Percentiles rank a stretch among this genome's conserved stretches.
These are phyloP conservation scores for Monosporascus sp. DNA, from an alignment of 2,329 filamentous ascomycete genomes.

Conservation along the genomic window DNA sequence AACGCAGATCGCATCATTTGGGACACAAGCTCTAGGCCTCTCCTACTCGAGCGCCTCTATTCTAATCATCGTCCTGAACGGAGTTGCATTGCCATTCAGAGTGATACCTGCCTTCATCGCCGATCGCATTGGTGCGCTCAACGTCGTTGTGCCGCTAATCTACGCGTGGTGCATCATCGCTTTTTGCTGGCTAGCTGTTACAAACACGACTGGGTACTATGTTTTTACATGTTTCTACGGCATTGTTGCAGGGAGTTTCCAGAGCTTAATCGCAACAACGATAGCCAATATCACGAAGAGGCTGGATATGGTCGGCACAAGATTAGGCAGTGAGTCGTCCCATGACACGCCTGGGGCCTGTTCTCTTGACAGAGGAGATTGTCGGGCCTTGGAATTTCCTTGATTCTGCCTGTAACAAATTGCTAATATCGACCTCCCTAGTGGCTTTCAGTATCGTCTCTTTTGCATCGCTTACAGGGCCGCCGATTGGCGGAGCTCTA, in stretches of 20 bases:
- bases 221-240: conserved; percentile 31
- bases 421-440: not conserved
- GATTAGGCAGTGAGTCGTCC: conserved; percentile 26
- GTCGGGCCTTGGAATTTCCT: not conserved
- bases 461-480: conserved; percentile 32
- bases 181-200: conserved; percentile 33
- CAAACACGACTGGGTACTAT: conserved; percentile 27
- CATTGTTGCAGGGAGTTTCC: conserved; percentile 29
- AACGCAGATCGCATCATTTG: conserved; percentile 28
- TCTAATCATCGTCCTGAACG: conserved; percentile 35
- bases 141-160: conserved; percentile 25
- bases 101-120: conserved; percentile 30
- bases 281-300: conserved; percentile 33
- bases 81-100: conserved; percentile 32
- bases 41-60: conserved; percentile 28
- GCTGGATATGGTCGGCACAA: conserved; percentile 32
- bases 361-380: not conserved
- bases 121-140: conserved; percentile 30
- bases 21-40: conserved; percentile 26
- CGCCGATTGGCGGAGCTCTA: conserved; percentile 33
- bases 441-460: conserved; percentile 34
- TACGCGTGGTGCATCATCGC: conserved; percentile 25
- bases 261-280: conserved; percentile 34
- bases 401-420: too few species aligned
- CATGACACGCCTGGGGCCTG: too few species aligned